Conservation (phyloP, 768 basidiomycete species). For the Daedaleopsis sinensis region DNA sequence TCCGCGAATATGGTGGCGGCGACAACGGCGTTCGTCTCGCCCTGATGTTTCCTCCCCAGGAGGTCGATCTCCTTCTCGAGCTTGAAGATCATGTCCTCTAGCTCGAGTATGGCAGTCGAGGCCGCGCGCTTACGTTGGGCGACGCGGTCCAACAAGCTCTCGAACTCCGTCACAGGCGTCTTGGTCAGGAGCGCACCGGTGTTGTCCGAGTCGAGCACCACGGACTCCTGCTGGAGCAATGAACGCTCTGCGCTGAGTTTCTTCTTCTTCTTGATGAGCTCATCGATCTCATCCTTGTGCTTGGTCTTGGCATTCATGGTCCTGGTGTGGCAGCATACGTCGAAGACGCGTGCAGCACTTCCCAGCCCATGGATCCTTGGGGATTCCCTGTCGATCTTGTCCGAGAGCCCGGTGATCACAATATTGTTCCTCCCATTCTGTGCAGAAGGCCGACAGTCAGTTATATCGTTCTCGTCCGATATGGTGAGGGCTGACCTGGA, state of each 20-base stretch:
- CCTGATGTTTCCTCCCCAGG: constrained; percentile 2
- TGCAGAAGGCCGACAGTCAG: not conserved
- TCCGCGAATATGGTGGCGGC: constrained; percentile 7
- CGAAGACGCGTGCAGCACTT: constrained; percentile 50
- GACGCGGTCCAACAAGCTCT: constrained; percentile 44
- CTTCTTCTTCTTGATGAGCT: constrained; percentile 38
- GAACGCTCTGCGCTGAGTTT: constrained; percentile 41
- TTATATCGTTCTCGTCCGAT: not conserved
- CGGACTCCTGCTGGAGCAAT: constrained; percentile 44
- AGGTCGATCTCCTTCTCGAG: constrained; percentile 11
- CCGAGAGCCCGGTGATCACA: constrained; percentile 50
- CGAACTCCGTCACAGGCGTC: constrained; percentile 27
- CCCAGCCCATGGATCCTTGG: constrained; percentile 54
- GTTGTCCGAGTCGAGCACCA: constrained; percentile 44
- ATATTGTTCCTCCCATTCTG: constrained; percentile 59
- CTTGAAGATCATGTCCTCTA: constrained; percentile 45
- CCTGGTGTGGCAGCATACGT: constrained; percentile 47
- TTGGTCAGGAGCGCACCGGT: constrained; percentile 48
- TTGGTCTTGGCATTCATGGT: constrained; percentile 35
- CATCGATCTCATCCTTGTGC: constrained; percentile 13
- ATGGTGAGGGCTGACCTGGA: constrained; percentile 41
- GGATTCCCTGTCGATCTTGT: constrained; percentile 52
- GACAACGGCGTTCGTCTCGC: constrained; percentile 4
- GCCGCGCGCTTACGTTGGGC: constrained; percentile 40
- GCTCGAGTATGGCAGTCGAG: constrained; percentile 36